Conservation (phyloP, 2,329 filamentous ascomycete species). For the Colletotrichum paranaense region DNA sequence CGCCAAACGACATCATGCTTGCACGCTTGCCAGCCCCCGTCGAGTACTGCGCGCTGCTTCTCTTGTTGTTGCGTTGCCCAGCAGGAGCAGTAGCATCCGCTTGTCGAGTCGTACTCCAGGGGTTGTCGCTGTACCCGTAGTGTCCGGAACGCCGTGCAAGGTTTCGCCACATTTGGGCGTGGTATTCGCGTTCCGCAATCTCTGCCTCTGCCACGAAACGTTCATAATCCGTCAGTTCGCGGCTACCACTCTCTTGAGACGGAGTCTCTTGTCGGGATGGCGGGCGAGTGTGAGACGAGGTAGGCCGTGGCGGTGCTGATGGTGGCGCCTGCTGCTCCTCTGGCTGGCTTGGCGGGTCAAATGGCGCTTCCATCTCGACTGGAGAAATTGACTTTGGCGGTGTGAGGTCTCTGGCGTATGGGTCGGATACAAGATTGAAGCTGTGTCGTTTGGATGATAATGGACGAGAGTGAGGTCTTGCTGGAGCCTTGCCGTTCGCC, state of each 20-base stretch:
- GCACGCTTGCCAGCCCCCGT: constrained; percentile 8
- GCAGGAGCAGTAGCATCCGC: background rate
- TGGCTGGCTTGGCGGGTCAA: constrained; percentile 8
- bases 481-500: constrained; percentile 11
- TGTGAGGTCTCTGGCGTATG: constrained; percentile 28
- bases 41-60: constrained; percentile 32
- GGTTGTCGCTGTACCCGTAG: constrained; percentile 23
- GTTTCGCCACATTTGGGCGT: constrained; percentile 38
- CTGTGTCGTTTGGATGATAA: constrained; percentile 22
- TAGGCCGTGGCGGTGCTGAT: background rate
- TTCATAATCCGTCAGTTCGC: constrained; percentile 40
- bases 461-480: constrained; percentile 8
- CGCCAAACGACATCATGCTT: constrained; percentile 21
- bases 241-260: background rate
- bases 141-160: constrained; percentile 36
- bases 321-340: background rate
- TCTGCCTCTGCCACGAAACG: constrained; percentile 42
- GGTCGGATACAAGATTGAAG: constrained; percentile 29
- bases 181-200: constrained; percentile 39
- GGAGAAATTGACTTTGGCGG: constrained; percentile 29
- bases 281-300: background rate
- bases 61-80: constrained; percentile 12
- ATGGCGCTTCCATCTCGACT: constrained; percentile 28
- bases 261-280: background rate
- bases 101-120: constrained; percentile 6